Evolutionary conservation across 2,329 filamentous ascomycete species (phyloP).

Genomic region (Colletotrichum karsti): DNA sequence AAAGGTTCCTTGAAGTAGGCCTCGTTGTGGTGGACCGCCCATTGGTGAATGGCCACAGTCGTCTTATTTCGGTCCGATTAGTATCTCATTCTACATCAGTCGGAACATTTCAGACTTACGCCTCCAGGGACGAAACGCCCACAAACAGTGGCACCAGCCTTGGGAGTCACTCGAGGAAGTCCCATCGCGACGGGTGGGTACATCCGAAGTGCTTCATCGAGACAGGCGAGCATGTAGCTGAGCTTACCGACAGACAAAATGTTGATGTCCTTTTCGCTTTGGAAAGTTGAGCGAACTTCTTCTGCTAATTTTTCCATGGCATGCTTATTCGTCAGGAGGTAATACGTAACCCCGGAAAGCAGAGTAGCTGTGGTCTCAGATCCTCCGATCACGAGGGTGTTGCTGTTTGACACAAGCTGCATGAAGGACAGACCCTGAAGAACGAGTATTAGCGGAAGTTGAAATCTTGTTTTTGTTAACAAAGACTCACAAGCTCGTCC

Average conservation of each 20-base stretch:
- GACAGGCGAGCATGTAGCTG: conserved; percentile 46
- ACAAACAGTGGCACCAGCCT: not conserved
- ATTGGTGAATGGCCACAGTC: conserved; percentile 6
- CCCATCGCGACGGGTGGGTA: conserved; percentile 28
- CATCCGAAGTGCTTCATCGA: conserved; percentile 49
- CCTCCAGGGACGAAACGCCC: not conserved
- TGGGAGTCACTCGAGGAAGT: not conserved
- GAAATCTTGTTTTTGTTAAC: too few species aligned
- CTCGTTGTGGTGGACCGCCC: conserved; percentile 1
- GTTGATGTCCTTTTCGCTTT: conserved; percentile 44
- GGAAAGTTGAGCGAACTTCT: conserved; percentile 49
- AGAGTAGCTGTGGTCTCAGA: conserved; percentile 54
- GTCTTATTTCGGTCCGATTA: not conserved
- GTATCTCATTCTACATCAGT: fast-evolving
- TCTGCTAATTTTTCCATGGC: conserved; percentile 36
- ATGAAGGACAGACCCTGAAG: conserved; percentile 37
- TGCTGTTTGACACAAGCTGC: conserved; percentile 20
- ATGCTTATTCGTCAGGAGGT: conserved; percentile 41
- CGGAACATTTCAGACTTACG: not conserved
- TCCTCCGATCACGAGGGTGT: conserved; percentile 40
- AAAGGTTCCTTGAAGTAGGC: not conserved
- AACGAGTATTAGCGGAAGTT: not conserved
- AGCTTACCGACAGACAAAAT: conserved; percentile 38
- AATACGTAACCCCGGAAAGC: conserved; percentile 48
- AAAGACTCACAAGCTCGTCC: conserved; percentile 9